These are phyloP conservation scores for Ciborinia camelliae DNA, from an alignment of 2,329 filamentous ascomycete genomes.

Conservation along the genomic window DNA sequence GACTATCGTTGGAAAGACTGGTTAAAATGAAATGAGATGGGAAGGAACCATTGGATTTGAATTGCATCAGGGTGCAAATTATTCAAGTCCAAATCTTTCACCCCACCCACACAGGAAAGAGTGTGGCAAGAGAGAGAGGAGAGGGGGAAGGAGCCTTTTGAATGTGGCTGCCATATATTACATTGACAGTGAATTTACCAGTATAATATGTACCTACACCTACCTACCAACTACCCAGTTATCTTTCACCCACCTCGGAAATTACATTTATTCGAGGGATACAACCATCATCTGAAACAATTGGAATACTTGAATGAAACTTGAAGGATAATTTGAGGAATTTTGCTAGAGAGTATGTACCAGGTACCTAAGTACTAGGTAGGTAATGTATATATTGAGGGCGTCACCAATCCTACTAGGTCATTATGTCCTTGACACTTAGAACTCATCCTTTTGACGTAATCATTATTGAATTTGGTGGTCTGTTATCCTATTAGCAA, in stretches of 20 bases:
- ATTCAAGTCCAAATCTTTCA: not conserved
- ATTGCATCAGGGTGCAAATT: not conserved
- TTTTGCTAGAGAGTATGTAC: not conserved
- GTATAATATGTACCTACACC: no score
- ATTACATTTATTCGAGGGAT: not conserved
- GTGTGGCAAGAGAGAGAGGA: no score
- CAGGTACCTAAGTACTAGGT: no score
- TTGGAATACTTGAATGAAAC: not conserved
- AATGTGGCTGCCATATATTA: not conserved
- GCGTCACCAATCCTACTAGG: not conserved
- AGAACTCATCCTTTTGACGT: not conserved
- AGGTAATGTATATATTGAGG: not conserved
- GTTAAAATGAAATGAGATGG: not conserved
- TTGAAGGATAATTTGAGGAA: not conserved
- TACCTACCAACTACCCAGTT: no score
- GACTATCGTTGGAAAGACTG: not conserved
- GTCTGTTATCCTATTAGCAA: constrained; percentile 23
- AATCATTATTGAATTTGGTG: not conserved
- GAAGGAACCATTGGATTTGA: not conserved
- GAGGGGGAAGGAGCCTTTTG: not conserved
- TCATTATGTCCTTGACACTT: constrained; percentile 1
- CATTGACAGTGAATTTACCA: not conserved
- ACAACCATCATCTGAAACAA: not conserved
- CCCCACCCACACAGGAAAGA: not conserved
- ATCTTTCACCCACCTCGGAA: not conserved